Evolutionary conservation across 345 rosid genomes (phyloP), one percentile per base, ranked within the genome.

Genomic region (Citrus unshiu): DNA sequence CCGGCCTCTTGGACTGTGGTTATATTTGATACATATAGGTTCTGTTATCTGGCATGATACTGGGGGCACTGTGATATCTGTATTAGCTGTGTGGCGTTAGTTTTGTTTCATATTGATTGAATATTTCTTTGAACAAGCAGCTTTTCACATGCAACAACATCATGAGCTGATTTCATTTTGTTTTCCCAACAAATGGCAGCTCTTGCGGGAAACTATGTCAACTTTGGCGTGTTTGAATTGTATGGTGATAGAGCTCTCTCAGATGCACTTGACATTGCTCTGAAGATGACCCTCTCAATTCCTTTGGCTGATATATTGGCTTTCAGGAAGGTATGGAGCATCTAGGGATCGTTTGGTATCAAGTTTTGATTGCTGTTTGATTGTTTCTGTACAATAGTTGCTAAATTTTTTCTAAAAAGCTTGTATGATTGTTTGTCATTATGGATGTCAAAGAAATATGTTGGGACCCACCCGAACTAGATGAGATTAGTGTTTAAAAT

Each of bases 191-290:
- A 73, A 78, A 82, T 90, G 78, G 80, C 95, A 97, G 99, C 98
- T 78, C 92, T 97, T 79, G 85, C 94, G 0, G 99, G 99, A 78
- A 94, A 92, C 79, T 94, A 94, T 81, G 95, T 92, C 81, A 97
- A 97, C 81, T 97, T 97, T 63, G 98, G 99, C 70, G 99, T 97
- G 63, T 94, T 97, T 83, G 99, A 94, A 85, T 89, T 97, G 22
- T 97, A 97, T 82, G 99, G 99, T 14, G 99, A 97, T 86, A 88
- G 95, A 83, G 99, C 99, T 58, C 98, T 97, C 54, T 84, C 98
- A 22, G 97, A 94, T 88, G 99, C 91, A 68, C 97, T 97, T 82
- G 98, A 97, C 80, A 87, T 94, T 68, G 88, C 95, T 68, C 81
- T 97, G 77, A 94, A 94, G 93, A 88, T 93, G 99, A 88, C 90